Evolutionary conservation across 495 filamentous ascomycete species (phyloP), one percentile per base, ranked within the genome.

Genomic region (Cercophora newfieldiana): DNA sequence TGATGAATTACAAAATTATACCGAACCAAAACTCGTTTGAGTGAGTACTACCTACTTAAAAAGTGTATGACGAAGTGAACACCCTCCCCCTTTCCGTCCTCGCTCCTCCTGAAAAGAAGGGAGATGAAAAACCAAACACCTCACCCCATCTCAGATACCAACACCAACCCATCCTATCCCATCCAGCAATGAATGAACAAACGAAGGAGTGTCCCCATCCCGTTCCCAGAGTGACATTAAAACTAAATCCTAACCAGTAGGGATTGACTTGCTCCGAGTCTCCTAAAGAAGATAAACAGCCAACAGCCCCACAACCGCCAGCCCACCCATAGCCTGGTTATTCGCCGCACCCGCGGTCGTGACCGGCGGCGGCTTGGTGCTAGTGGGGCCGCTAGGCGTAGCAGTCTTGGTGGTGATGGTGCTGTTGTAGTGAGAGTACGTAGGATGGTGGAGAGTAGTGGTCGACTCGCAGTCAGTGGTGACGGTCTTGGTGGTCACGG

Each of bases 301-400:
- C 21, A 65, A n/a, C 2, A 30, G 59, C 3, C 64, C 71, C 0
- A 73, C 18, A 3, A 68, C n/a, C 0, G 53, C 59, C 58, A 73
- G 29, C 3, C 58, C 67, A 0, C 66, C 71, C 31, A 37, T 63
- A 16, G 63, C 71, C 28, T 59, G 24, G 21, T 65, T 65, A 26
- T 28, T 31, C 12, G 25, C 33, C 16, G 50, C 66, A 1, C 64
- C 69, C 0, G 37, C 69, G 1, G 66, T 65, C 1, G 69, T 64
- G 0, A 49, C 51, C 1, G 61, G 50, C 4, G 37, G 44, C 29
- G 28, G 57, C 26, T 28, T 59, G 29, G 37, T 28, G n/a, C 55
- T 28, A 18, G 56, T 55, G 29, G 29, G 29, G 30, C 19, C 30
- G 51, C 49, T 58, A 0, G 25, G 16, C 51, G 60, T 51, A 14